Evolutionary conservation across 139 green algal species (phyloP).

Genomic region (Ettlia oleoabundans): DNA sequence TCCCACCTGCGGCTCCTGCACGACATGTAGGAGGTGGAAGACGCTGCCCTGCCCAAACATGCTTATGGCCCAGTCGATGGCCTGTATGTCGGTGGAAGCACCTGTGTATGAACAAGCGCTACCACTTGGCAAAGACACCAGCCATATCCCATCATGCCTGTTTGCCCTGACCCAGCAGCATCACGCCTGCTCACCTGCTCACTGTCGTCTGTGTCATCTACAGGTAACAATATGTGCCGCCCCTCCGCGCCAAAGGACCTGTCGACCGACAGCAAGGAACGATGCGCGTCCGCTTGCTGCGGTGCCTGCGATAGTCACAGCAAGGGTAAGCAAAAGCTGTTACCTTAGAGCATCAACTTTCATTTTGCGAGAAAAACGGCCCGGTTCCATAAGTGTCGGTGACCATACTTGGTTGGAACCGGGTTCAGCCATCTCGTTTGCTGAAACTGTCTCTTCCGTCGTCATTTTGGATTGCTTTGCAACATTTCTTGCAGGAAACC

Average conservation of each 20-base stretch:
- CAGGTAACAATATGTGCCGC: neutral
- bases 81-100: constrained; percentile 4
- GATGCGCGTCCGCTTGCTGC: neutral
- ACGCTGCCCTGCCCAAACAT: constrained; percentile 6
- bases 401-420: neutral
- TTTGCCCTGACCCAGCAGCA: no score
- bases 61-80: constrained; percentile 25
- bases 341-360: neutral
- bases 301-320: constrained; percentile 18
- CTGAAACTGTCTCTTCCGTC: neutral
- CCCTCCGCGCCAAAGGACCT: neutral
- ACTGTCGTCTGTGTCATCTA: constrained; percentile 25
- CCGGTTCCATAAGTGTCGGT: neutral
- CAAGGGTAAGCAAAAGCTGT: neutral
- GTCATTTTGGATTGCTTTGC: neutral
- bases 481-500: neutral
- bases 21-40: constrained; percentile 49
- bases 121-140: neutral
- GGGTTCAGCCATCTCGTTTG: neutral
- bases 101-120: neutral
- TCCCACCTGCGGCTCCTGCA: constrained; percentile 30
- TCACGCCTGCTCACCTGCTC: no score
- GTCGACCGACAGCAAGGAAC: constrained; percentile 11
- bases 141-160: no score
- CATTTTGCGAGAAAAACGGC: neutral